Evolutionary conservation across 805 yeast species (phyloP).

Genomic region (Lachancea fermentati): DNA sequence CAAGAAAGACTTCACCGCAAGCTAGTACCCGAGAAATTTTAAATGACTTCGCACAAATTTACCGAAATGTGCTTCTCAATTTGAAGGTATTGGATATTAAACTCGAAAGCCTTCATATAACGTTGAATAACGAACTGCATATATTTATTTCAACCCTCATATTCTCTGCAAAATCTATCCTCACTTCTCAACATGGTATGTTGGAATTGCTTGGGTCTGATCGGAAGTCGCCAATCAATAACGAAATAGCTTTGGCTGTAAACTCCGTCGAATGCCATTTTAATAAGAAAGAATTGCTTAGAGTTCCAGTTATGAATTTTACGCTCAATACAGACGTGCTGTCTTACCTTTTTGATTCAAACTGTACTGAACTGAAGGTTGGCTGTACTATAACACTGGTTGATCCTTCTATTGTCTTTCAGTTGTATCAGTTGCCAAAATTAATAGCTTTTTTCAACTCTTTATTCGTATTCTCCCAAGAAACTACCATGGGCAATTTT

Average conservation of each 20-base stretch:
- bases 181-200: constrained; percentile 18
- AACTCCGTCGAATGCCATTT: constrained; percentile 20
- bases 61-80: constrained; percentile 8
- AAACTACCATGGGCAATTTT: neutral
- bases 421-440: neutral
- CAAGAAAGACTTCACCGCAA: neutral
- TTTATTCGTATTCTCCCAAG: neutral
- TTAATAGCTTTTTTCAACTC: neutral
- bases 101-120: constrained; percentile 25
- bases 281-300: constrained; percentile 18
- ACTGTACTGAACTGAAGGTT: constrained; percentile 16
- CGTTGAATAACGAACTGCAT: constrained; percentile 10
- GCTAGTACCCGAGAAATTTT: neutral
- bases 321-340: constrained; percentile 26
- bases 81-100: constrained; percentile 27
- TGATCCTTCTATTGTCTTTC: constrained; percentile 22
- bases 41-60: neutral
- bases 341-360: constrained; percentile 15
- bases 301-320: constrained; percentile 28
- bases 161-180: constrained; percentile 21
- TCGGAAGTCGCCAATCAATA: constrained; percentile 15
- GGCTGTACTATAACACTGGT: constrained; percentile 24
- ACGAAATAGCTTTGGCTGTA: constrained; percentile 28
- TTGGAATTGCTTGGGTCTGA: constrained; percentile 21
- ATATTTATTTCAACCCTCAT: constrained; percentile 26